Conservation (phyloP, 108 stramenopile species). For the Pelagomonas calceolata region DNA sequence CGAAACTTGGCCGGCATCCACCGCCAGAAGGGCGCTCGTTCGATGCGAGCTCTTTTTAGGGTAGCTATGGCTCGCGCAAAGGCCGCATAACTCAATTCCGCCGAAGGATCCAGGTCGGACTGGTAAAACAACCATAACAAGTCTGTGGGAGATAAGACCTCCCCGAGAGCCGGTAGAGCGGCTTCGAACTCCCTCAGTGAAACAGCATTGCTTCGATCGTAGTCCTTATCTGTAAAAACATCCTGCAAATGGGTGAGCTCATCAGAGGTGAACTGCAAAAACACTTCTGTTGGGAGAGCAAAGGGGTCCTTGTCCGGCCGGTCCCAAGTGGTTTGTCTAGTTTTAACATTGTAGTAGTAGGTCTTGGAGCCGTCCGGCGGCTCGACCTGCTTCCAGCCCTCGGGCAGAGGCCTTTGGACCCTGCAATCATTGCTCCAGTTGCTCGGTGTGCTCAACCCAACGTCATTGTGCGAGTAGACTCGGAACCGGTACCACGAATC, state of each 20-base stretch:
- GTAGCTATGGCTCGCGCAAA: not conserved
- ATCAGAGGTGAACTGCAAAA: not conserved
- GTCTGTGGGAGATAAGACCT: not conserved
- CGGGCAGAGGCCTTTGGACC: slow-evolving; percentile 2
- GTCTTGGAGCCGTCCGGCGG: not conserved
- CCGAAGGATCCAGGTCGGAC: not conserved
- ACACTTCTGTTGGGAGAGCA: slow-evolving; percentile 6
- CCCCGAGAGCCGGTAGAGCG: not conserved
- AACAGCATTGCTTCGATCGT: not conserved
- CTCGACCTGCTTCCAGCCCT: slow-evolving; percentile 11
- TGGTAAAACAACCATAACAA: not conserved
- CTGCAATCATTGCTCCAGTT: not conserved
- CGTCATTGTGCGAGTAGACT: slow-evolving; percentile 3
- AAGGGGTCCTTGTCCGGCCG: slow-evolving; percentile 11
- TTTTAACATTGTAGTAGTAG: slow-evolving; percentile 10
- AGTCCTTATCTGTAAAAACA: slow-evolving; percentile 4
- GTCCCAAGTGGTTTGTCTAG: slow-evolving; percentile 1
- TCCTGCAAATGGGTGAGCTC: slow-evolving; percentile 5
- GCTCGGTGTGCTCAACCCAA: not conserved
- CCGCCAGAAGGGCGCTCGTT: not conserved
- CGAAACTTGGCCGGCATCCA: not conserved
- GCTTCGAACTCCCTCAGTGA: not conserved
- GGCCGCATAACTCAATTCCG: not conserved
- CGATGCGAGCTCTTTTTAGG: not conserved
- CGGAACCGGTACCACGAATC: slow-evolving; percentile 1